Percentiles rank a stretch among this genome's conserved stretches.
Conservation (phyloP, 2,329 filamentous ascomycete species). For the Septoria petroselini region DNA sequence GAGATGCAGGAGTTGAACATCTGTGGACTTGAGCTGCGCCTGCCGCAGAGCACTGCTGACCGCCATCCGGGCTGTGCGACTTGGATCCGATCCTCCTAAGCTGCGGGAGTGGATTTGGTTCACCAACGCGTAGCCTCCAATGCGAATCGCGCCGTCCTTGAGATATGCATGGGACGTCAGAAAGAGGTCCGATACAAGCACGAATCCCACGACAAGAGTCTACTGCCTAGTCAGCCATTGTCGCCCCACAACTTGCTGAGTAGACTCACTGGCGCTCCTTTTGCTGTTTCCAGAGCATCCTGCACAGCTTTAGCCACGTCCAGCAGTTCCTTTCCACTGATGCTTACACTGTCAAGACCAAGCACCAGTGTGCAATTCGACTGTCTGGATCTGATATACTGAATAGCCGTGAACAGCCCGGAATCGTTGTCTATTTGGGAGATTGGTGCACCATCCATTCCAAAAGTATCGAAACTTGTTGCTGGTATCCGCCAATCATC, state of each 20-base stretch:
- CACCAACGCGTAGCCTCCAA: constrained; percentile 20
- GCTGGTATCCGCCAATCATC: constrained; percentile 20
- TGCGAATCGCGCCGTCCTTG: constrained; percentile 27
- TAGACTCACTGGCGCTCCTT: too few species aligned
- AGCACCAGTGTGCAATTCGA: constrained; percentile 26
- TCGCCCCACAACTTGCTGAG: background rate
- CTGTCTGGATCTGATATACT: constrained; percentile 23
- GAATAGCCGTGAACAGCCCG: constrained; percentile 23
- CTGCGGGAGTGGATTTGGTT: constrained; percentile 17
- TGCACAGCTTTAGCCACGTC: background rate
- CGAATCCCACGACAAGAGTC: constrained; percentile 20
- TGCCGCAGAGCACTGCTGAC: constrained; percentile 21
- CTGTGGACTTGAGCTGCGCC: constrained; percentile 19
- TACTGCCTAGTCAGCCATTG: constrained; percentile 16
- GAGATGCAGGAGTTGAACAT: constrained; percentile 25
- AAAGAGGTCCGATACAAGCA: constrained; percentile 30
- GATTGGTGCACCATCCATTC: constrained; percentile 24
- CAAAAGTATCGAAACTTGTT: constrained; percentile 25
- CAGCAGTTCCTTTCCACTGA: background rate
- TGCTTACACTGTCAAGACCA: constrained; percentile 25
- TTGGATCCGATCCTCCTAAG: constrained; percentile 7
- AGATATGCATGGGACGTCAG: constrained; percentile 31
- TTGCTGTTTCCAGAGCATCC: background rate
- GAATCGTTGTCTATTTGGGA: constrained; percentile 25
- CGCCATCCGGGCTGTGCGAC: constrained; percentile 16